Conservation (phyloP, 768 basidiomycete species). For the Termitomyces sp. region DNA sequence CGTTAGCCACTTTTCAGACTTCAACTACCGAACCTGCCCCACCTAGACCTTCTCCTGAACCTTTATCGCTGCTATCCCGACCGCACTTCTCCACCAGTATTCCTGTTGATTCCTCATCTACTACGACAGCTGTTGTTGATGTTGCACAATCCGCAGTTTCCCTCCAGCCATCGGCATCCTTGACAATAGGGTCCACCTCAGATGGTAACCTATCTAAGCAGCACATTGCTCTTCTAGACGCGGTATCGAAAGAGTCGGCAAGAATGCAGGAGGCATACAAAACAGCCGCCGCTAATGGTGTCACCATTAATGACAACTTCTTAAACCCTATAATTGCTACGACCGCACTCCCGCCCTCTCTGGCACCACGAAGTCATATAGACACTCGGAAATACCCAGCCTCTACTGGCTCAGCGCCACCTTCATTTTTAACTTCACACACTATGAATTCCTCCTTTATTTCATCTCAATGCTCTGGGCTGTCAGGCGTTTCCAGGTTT, state of each 20-base stretch:
- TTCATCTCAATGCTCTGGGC: neutral
- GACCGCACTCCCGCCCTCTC: neutral
- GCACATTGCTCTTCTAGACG: conserved; percentile 69
- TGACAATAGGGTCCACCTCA: conserved; percentile 50
- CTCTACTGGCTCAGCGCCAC: conserved; percentile 20
- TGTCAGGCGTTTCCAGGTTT: neutral
- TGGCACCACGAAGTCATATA: neutral
- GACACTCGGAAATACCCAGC: conserved; percentile 6
- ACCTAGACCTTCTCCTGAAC: neutral
- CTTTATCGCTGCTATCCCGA: neutral
- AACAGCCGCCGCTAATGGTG: conserved; percentile 15
- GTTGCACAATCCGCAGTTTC: neutral
- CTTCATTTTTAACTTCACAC: conserved; percentile 2
- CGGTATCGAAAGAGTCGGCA: conserved; percentile 72
- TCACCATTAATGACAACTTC: conserved; percentile 11
- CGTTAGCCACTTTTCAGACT: neutral
- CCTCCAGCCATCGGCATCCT: conserved; percentile 15
- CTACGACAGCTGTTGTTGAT: neutral
- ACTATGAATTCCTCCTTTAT: neutral
- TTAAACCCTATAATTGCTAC: conserved; percentile 8
- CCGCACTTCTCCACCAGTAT: neutral
- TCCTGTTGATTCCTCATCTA: conserved; percentile 5
- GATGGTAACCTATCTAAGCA: conserved; percentile 52
- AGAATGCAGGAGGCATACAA: conserved; percentile 44
- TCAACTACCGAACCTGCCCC: neutral